phyloP scores from a whole-genome alignment of 441 rosid species.

The Pelargonium australe region DNA sequence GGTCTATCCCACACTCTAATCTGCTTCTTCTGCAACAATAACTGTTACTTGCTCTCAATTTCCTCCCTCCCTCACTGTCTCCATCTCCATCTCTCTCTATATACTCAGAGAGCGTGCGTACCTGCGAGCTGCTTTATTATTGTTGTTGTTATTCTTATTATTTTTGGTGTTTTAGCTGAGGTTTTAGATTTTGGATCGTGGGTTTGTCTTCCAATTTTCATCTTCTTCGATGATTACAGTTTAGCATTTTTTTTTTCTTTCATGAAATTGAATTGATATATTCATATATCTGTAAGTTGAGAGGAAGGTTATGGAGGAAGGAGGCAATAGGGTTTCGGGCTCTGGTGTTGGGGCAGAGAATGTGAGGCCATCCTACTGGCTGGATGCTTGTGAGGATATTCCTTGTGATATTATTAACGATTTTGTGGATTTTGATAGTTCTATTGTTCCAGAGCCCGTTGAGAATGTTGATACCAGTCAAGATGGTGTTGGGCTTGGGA shows the following conservation, averaged over 20 bases:
- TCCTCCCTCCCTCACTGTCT: slow-evolving; percentile 10
- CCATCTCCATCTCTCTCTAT: slow-evolving; percentile 16
- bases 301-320: slow-evolving; percentile 41
- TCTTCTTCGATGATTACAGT: slow-evolving; percentile 1
- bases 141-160: not conserved
- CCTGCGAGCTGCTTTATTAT: slow-evolving; percentile 7
- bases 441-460: slow-evolving; percentile 37
- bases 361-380: slow-evolving; percentile 68
- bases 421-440: slow-evolving; percentile 61
- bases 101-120: slow-evolving; percentile 2
- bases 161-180: not conserved
- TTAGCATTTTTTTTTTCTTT: not conserved
- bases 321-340: slow-evolving; percentile 45
- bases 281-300: not conserved
- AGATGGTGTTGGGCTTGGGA: slow-evolving; percentile 25
- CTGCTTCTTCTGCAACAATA: slow-evolving; percentile 23
- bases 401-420: slow-evolving; percentile 63
- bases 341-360: slow-evolving; percentile 22
- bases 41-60: slow-evolving; percentile 8
- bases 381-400: slow-evolving; percentile 82
- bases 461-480: slow-evolving; percentile 37
- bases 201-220: slow-evolving; percentile 11
- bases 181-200: not conserved
- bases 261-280: not conserved
- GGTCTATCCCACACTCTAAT: slow-evolving; percentile 66